These are phyloP conservation scores for Trichodelitschia bisporula DNA, from an alignment of 495 filamentous ascomycete genomes.

Conservation along the genomic window DNA sequence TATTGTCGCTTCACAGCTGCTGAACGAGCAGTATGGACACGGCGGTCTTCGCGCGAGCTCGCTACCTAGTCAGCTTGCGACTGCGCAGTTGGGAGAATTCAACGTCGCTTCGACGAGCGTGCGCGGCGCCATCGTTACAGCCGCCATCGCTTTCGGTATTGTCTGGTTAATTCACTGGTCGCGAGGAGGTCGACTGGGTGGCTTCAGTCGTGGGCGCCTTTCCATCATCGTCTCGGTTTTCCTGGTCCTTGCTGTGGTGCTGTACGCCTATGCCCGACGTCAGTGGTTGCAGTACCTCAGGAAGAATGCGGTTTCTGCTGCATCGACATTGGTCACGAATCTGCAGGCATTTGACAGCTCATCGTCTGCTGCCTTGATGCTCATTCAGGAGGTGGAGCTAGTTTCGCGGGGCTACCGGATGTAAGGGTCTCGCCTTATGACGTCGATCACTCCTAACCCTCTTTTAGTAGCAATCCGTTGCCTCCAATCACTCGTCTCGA, in stretches of 20 bases:
- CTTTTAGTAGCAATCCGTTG: conserved; percentile 7
- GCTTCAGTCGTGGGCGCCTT: conserved; percentile 27
- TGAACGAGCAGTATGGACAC: conserved; percentile 39
- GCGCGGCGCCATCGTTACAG: conserved; percentile 26
- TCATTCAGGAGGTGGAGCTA: conserved; percentile 90
- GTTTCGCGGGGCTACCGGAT: conserved; percentile 85
- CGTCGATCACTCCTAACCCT: no score
- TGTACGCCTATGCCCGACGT: conserved; percentile 51
- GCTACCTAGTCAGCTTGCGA: no score
- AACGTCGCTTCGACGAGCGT: conserved; percentile 13
- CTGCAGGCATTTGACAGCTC: conserved; percentile 69
- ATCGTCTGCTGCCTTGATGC: conserved; percentile 50
- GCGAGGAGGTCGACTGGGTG: conserved; percentile 20
- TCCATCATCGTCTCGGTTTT: conserved; percentile 28
- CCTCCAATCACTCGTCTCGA: conserved; percentile 12
- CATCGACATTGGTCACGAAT: conserved; percentile 43
- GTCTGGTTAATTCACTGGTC: conserved; percentile 54
- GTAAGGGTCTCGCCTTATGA: conserved; percentile 21
- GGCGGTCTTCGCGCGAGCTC: conserved; percentile 9
- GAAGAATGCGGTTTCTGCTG: conserved; percentile 48
- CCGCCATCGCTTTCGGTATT: conserved; percentile 35
- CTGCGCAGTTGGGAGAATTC: conserved; percentile 5
- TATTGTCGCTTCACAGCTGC: conserved; percentile 78
- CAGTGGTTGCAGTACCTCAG: conserved; percentile 71
- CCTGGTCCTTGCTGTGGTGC: conserved; percentile 27